Evolutionary conservation across 2,329 filamentous ascomycete genomes (phyloP).

Genomic region (Penicillium occitanis): DNA sequence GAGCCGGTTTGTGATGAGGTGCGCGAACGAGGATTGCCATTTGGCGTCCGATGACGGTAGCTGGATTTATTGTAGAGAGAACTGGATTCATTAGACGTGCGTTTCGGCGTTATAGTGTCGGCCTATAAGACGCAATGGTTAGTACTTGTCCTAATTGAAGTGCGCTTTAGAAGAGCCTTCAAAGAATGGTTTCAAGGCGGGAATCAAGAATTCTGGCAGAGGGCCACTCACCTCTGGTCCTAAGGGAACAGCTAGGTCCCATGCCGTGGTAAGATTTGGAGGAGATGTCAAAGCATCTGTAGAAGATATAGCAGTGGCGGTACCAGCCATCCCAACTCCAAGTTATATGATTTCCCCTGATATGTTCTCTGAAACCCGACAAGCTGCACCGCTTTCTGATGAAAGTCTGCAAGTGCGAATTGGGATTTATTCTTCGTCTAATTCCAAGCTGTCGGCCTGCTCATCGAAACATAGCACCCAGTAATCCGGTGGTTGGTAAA

Average conservation of each 20-base stretch:
- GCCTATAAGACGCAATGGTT: neutral
- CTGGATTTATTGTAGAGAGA: conserved; percentile 30
- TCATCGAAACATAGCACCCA: conserved; percentile 18
- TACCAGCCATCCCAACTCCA: conserved; percentile 39
- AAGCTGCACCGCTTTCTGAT: neutral
- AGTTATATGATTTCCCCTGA: neutral
- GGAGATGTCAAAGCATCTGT: conserved; percentile 42
- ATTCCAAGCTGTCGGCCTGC: neutral
- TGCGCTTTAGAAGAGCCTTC: neutral
- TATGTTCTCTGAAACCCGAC: neutral
- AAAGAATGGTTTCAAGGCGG: neutral
- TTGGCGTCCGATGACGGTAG: conserved; percentile 33
- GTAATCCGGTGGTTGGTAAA: conserved; percentile 5
- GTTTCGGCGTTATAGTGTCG: conserved; percentile 22
- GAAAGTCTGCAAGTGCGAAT: neutral
- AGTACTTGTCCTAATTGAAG: neutral
- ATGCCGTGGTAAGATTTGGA: conserved; percentile 35
- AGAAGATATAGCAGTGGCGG: conserved; percentile 40
- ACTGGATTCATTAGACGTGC: conserved; percentile 41
- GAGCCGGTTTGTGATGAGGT: conserved; percentile 32
- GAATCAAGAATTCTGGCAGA: neutral
- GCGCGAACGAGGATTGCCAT: conserved; percentile 34
- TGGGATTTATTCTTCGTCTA: neutral
- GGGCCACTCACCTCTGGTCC: conserved; percentile 36
- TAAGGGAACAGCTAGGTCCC: conserved; percentile 42